Base-by-base conservation (phyloP, 139 green algal species). In the Desmodesmus armatus region DNA sequence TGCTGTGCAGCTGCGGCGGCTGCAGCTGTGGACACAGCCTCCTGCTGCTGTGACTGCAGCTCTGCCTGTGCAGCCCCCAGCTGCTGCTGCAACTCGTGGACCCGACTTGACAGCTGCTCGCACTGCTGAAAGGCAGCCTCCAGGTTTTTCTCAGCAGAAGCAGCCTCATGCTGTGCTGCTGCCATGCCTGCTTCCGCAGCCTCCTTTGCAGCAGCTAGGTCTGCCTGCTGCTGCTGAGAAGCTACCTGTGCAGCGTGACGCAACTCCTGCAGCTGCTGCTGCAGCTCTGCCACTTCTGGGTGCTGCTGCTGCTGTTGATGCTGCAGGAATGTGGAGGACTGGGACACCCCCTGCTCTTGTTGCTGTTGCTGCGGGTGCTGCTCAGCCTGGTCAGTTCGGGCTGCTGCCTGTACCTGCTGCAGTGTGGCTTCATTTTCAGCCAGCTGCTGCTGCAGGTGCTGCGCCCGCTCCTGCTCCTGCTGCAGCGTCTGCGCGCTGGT, bases 141-240 rank as follows among this genome's bases (percentile, higher is more conserved):
- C 37, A 71, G 4, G 5, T 71, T 23, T 9, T 51, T 35, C 55
- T 82, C 53, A 58, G 76, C 76, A 53, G 19, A 17, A 7, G 71
- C 55, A 55, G 76, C 76, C 43, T 53, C 53, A 71, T 82, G 7
- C 37, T 72, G 37, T 31, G 47, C 39, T 21, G 53, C 74, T 21
- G 74, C 35, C 0, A 81, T 19, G 5, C 74, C 74, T 5, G 43
- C 33, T 13, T 81, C 49, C 15, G 49, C 74, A 49, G 49, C 74
- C 29, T 81, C 49, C n/a, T n/a, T n/a, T 49, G 49, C 51, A 49
- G 74, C 51, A 0, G 74, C 74, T n/a, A n/a, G n/a, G n/a, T n/a
- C n/a, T 51, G 41, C 11, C 53, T 60, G 76, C 76, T 82, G 76
- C 55, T 82, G 53, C 55, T 82, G 53, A 35, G 72, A 37, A 25